These are phyloP conservation scores for Stromatinia cepivora DNA, from an alignment of 2,329 filamentous ascomycete genomes.

Conservation along the genomic window DNA sequence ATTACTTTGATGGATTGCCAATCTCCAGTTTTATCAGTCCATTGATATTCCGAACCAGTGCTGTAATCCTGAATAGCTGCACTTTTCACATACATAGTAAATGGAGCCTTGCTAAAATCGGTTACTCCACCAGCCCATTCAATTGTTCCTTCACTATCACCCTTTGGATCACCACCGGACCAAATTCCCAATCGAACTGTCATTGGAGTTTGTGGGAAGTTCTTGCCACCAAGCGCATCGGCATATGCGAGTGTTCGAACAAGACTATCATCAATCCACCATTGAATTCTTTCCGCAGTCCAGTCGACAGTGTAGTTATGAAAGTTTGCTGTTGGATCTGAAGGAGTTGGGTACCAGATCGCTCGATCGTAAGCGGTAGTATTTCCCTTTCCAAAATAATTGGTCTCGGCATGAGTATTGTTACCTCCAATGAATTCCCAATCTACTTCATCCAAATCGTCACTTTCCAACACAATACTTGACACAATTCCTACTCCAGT, in stretches of 20 bases:
- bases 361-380: slow-evolving; percentile 70
- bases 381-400: slow-evolving; percentile 78
- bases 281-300: slow-evolving; percentile 66
- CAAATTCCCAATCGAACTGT: slow-evolving; percentile 67
- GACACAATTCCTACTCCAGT: slow-evolving; percentile 75
- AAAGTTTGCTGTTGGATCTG: slow-evolving; percentile 56
- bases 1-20: slow-evolving; percentile 64
- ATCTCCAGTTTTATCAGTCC: slow-evolving; percentile 59
- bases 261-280: slow-evolving; percentile 66
- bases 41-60: slow-evolving; percentile 63
- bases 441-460: slow-evolving; percentile 85
- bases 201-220: slow-evolving; percentile 78
- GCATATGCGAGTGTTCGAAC: slow-evolving; percentile 63
- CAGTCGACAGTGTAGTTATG: slow-evolving; percentile 75
- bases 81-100: slow-evolving; percentile 71
- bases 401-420: slow-evolving; percentile 62
- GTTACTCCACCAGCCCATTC: slow-evolving; percentile 71
- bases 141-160: slow-evolving; percentile 56
- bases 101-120: slow-evolving; percentile 65
- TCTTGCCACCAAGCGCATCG: slow-evolving; percentile 60
- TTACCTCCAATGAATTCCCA: slow-evolving; percentile 79
- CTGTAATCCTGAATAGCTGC: slow-evolving; percentile 59
- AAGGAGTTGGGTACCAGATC: slow-evolving; percentile 57
- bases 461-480: slow-evolving; percentile 79
- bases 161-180: slow-evolving; percentile 58